Base-by-base conservation (phyloP, 75 land plant species). In the Sequoia sempervirens region DNA sequence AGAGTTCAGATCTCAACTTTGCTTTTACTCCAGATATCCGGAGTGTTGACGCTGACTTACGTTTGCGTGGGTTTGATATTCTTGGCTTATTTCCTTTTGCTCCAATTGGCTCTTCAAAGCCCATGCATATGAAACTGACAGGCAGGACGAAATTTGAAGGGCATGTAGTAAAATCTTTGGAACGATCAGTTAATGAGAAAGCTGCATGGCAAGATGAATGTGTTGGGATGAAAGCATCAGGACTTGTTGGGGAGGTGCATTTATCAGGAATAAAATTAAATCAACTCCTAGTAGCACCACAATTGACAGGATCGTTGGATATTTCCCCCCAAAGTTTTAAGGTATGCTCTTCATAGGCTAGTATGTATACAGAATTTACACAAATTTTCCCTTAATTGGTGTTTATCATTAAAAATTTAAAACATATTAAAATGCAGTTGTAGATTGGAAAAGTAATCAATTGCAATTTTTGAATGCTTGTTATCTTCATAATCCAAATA, bases 121-220 rank as follows among this genome's bases (percentile, higher is more conserved):
- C 95, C 17, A 81, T 90, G 82, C 97, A 96, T 82, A 86, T 95
- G 90, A 98, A 95, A 87, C 89, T 94, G 84, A 90, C 95, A 20
- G 99, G 99, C 52, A 92, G 90, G 83, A 75, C 92, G 12, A 98
- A 96, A 82, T 96, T 98, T 90, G 94, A 95, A 80, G 99, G 99
- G 37, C 92, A 88, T 46, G 95, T 98, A 53, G 54, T 88, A 7
- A 88, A 87, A 46, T 34, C 82, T 79, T 18, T 30, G 20, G 54
- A 69, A n/a, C 45, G 30, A 45, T 80, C 10, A 53, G 37, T 46
- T 83, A 45, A 76, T 83, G 88, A 68, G 56, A 83, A 86, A 79
- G 69, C 41, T 40, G 38, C 52, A 40, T 84, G 56, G 18, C 41
- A 15, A 64, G 8, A 52, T 81, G 82, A 54, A 10, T 81, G n/a